A percentile compares a stretch with the other conserved stretches of the same genome.
Conservation (phyloP, 805 yeast genomes). For the Metschnikowia bowlesiae region DNA sequence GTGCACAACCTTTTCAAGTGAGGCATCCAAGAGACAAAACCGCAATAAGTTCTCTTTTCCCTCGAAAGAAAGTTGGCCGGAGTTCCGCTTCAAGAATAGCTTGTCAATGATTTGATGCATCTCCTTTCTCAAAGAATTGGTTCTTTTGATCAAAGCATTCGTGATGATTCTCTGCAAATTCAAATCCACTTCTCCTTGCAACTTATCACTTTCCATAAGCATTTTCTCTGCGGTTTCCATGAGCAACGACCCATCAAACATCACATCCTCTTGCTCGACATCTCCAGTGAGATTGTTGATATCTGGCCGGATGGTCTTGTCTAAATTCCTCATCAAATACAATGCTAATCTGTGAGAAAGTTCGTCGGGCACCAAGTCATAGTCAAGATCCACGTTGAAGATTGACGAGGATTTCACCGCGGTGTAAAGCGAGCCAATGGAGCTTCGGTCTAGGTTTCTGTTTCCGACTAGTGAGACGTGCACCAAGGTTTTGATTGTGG, state of each 20-base stretch:
- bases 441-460: constrained; percentile 37
- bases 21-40: constrained; percentile 51
- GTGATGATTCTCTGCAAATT: constrained; percentile 43
- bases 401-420: constrained; percentile 48
- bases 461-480: constrained; percentile 56
- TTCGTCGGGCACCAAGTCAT: constrained; percentile 49
- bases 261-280: constrained; percentile 52
- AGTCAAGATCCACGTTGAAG: constrained; percentile 50
- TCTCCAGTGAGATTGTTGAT: constrained; percentile 20
- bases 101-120: constrained; percentile 50
- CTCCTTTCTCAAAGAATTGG: constrained; percentile 46
- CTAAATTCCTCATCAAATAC: constrained; percentile 56
- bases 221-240: constrained; percentile 71
- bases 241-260: constrained; percentile 71
- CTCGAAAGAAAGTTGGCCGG: constrained; percentile 46
- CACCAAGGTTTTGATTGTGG: constrained; percentile 43
- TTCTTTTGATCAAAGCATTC: constrained; percentile 48
- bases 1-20: constrained; percentile 49
- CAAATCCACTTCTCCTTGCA: constrained; percentile 25
- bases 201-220: constrained; percentile 32
- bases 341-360: constrained; percentile 52
- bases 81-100: constrained; percentile 42
- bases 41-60: constrained; percentile 53
- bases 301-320: constrained; percentile 32
- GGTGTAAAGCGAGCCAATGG: constrained; percentile 48